Conservation (phyloP, 2,329 filamentous ascomycete genomes). For the Amauroascus niger region DNA sequence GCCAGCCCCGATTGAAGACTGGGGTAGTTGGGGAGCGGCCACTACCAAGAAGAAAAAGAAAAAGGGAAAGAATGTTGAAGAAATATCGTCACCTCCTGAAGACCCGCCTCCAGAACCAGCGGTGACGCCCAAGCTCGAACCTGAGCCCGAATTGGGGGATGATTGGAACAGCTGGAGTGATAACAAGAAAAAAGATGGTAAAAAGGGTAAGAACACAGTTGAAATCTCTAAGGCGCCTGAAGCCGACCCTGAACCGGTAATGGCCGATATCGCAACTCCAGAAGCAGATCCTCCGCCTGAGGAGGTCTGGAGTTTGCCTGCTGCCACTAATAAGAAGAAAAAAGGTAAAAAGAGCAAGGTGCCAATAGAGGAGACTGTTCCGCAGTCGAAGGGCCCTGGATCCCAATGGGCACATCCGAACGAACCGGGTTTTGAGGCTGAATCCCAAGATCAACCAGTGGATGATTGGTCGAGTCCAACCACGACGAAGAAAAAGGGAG, state of each 20-base stretch:
- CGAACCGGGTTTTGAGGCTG: background rate
- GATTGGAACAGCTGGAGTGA: conserved; percentile 28
- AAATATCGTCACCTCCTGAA: conserved; percentile 20
- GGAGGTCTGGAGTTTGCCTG: conserved; percentile 26
- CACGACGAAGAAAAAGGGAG: conserved; percentile 13
- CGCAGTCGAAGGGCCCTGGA: background rate
- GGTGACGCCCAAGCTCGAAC: conserved; percentile 20
- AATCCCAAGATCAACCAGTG: background rate
- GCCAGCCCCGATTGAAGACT: conserved; percentile 29
- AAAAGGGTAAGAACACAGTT: conserved; percentile 40
- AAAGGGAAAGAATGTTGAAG: conserved; percentile 24
- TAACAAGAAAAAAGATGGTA: conserved; percentile 39
- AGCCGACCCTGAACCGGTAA: background rate
- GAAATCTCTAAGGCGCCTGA: conserved; percentile 18
- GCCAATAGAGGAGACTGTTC: conserved; percentile 29
- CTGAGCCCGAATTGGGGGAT: conserved; percentile 17
- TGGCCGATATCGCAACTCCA: background rate
- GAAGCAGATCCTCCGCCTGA: background rate
- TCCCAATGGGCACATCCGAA: background rate
- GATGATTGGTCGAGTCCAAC: conserved; percentile 1
- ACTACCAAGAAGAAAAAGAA: conserved; percentile 20
- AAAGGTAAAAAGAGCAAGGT: conserved; percentile 46
- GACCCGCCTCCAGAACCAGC: conserved; percentile 14
- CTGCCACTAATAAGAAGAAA: conserved; percentile 28
- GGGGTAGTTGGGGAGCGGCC: conserved; percentile 22